Evolutionary conservation across 2,329 filamentous ascomycete species (phyloP), one percentile per base, ranked within the genome.

Genomic region (Geosmithia putterillii): DNA sequence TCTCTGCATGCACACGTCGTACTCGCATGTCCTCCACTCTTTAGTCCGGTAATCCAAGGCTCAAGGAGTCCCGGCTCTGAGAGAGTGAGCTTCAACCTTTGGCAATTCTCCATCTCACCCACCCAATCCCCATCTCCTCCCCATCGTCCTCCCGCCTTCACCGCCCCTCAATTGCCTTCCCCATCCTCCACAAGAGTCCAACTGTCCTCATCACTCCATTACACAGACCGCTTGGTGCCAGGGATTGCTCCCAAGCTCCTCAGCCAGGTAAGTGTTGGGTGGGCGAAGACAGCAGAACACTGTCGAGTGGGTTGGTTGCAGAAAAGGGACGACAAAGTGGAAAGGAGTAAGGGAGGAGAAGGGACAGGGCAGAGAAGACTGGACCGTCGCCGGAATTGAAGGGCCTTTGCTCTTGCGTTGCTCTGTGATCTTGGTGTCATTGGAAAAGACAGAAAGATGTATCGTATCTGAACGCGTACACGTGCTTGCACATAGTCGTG

Each of bases 1-100:
- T 12, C 22, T n/a, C n/a, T 25, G 7, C 3, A 28, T 25, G 9
- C 15, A 22, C 23, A 25, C 23, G 23, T 25, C n/a, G 17, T 10
- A 32, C 28, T 32, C 28, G 25, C 44, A 73, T 79, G 74, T 79
- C 68, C 72, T 76, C 74, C 62, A 69, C 69, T 69, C 67, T 72
- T 74, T 79, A 79, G 75, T 78, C 74, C 73, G 66, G 63, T 63
- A 62, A 66, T 69, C 73, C 70, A 77, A 71, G 57, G 59, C 67
- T 75, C 64, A 69, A 63, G 66, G 67, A 69, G 15, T 41, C 64
- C 60, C 69, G 69, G 73, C 62, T 79, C 75, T 79, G 75, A 78
- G 65, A 75, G 70, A 74, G 71, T 69, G 73, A 76, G 69, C 50
- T 44, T 36, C 40, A 32, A 3, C 15, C 12, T 7, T n/a, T 10